Percentiles rank a stretch among this genome's conserved stretches.
Conservation (phyloP, 208 protist species). For the Strigomonas culicis region DNA sequence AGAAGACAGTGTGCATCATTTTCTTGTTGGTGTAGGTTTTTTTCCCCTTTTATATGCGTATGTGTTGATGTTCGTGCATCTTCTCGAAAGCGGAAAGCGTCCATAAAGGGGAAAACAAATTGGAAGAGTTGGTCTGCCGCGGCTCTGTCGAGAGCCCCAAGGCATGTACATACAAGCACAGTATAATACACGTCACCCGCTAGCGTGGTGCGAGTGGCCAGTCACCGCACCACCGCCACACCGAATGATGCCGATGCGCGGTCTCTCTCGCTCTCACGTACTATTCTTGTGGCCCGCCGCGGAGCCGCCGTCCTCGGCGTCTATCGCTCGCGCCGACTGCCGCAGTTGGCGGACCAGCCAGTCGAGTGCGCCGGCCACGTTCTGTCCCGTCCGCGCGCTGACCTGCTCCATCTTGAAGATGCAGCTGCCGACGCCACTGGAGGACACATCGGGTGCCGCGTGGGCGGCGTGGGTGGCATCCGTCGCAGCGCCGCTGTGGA, state of each 20-base stretch:
- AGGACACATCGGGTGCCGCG: slow-evolving; percentile 19
- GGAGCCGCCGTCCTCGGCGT: slow-evolving; percentile 7
- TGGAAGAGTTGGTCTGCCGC: too few species aligned
- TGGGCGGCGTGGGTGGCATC: background rate
- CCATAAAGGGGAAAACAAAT: too few species aligned
- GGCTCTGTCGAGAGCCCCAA: too few species aligned
- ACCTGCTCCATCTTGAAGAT: slow-evolving; percentile 39
- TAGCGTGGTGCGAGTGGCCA: too few species aligned
- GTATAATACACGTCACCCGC: background rate
- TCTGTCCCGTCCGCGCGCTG: slow-evolving; percentile 47
- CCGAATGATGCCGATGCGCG: too few species aligned
- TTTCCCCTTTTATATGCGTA: slow-evolving; percentile 4
- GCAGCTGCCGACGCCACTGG: slow-evolving; percentile 60
- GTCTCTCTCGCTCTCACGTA: too few species aligned
- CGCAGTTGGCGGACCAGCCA: slow-evolving; percentile 71
- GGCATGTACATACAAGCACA: background rate
- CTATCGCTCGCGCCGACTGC: slow-evolving; percentile 23
- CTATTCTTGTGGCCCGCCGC: background rate
- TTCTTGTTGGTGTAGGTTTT: background rate
- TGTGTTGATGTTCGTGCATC: too few species aligned
- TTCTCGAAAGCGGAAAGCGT: too few species aligned
- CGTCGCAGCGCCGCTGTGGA: too few species aligned
- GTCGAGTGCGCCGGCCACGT: slow-evolving; percentile 61
- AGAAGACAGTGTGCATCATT: too few species aligned
- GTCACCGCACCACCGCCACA: too few species aligned